Conservation (phyloP, 192 early-diverging fungal genomes). For the Podila epicladia region DNA sequence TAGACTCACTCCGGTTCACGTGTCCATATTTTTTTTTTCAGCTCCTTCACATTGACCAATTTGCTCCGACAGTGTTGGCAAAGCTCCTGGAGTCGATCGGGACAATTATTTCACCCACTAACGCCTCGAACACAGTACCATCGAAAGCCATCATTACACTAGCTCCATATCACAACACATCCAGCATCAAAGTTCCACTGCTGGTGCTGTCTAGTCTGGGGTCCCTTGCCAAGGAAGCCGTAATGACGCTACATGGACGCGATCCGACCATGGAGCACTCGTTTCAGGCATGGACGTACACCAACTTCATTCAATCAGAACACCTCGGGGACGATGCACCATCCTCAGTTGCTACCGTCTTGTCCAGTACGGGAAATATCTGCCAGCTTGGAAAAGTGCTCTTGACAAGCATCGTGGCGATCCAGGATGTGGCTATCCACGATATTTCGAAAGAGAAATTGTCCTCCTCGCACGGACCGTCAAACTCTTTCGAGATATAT, state of each 20-base stretch:
- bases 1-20: too few species aligned
- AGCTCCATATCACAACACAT: neutral
- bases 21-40: neutral
- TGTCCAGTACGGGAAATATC: neutral
- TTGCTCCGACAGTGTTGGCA: neutral
- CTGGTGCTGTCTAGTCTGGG: neutral
- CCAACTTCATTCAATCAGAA: too few species aligned
- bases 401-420: neutral
- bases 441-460: neutral
- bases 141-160: too few species aligned
- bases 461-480: neutral
- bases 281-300: too few species aligned
- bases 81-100: constrained; percentile 27
- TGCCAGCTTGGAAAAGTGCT: neutral
- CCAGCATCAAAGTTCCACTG: neutral
- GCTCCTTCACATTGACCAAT: neutral
- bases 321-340: neutral
- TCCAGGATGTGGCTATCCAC: neutral
- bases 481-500: neutral
- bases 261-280: neutral
- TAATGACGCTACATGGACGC: neutral
- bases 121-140: neutral
- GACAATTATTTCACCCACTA: neutral
- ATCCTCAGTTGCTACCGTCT: neutral
- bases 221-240: neutral